Evolutionary conservation across 257 asterid genomes (phyloP).

Genomic region (Gentiana straminea): DNA sequence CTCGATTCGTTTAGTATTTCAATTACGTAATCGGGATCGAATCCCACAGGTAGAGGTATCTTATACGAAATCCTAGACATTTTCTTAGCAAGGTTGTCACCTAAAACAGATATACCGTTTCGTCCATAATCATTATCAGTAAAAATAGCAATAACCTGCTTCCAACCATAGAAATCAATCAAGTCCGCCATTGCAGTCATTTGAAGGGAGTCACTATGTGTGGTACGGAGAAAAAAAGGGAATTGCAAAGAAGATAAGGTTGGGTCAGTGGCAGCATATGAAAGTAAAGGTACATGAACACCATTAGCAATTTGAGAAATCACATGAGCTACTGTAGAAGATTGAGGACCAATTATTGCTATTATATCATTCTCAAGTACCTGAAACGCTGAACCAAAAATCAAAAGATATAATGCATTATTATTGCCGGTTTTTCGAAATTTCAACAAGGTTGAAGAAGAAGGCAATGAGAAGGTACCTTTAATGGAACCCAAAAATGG

Average conservation of each 20-base stretch:
- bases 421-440: too few species aligned
- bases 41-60: constrained; percentile 38
- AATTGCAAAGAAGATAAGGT: constrained; percentile 67
- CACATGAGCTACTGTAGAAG: constrained; percentile 72
- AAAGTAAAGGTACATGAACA: constrained; percentile 63
- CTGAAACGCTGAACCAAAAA: constrained; percentile 22
- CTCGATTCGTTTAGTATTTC: constrained; percentile 54
- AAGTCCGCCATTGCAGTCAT: constrained; percentile 65
- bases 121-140: constrained; percentile 78
- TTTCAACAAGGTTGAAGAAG: too few species aligned
- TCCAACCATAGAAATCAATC: constrained; percentile 61
- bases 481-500: constrained; percentile 32
- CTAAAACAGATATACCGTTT: constrained; percentile 60
- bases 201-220: constrained; percentile 72
- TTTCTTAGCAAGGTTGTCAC: constrained; percentile 50
- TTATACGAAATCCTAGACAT: constrained; percentile 48
- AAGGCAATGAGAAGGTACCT: constrained; percentile 13
- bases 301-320: constrained; percentile 58
- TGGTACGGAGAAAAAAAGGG: constrained; percentile 65
- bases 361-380: constrained; percentile 48
- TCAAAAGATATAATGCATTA: too few species aligned
- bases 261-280: constrained; percentile 87
- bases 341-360: constrained; percentile 78
- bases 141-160: constrained; percentile 53
- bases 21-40: constrained; percentile 29